These are phyloP conservation scores for Phaeotremella fagi DNA, from an alignment of 768 basidiomycete genomes.

Conservation along the genomic window DNA sequence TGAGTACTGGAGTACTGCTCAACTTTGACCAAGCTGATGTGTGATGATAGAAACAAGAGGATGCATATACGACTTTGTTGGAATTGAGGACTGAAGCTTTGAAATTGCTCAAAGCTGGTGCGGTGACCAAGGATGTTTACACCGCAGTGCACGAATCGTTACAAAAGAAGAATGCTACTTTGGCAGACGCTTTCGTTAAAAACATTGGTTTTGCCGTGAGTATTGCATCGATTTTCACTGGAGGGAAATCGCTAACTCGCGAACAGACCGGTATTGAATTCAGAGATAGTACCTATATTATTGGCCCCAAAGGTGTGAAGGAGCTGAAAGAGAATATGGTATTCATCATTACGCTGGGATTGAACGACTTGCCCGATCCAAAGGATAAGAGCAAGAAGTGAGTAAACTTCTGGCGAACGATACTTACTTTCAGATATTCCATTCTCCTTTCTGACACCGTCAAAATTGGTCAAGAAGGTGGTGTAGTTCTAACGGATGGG, in stretches of 20 bases:
- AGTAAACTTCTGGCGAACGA: no score
- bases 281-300: slow-evolving; percentile 76
- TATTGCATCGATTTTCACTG: slow-evolving; percentile 4
- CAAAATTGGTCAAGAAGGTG: slow-evolving; percentile 60
- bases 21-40: slow-evolving; percentile 3
- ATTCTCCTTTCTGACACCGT: slow-evolving; percentile 85
- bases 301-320: slow-evolving; percentile 74
- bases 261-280: slow-evolving; percentile 89
- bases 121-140: slow-evolving; percentile 73
- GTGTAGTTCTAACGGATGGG: slow-evolving; percentile 71
- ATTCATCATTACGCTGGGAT: slow-evolving; percentile 76
- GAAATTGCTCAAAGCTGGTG: slow-evolving; percentile 71
- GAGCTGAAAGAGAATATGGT: slow-evolving; percentile 74
- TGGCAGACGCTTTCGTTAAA: slow-evolving; percentile 81
- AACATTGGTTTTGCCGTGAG: slow-evolving; percentile 83
- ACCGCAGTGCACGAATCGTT: slow-evolving; percentile 66
- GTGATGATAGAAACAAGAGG: slow-evolving; percentile 76
- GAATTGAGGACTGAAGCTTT: slow-evolving; percentile 72
- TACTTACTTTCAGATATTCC: slow-evolving; percentile 81
- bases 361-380: slow-evolving; percentile 71
- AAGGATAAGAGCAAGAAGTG: slow-evolving; percentile 66
- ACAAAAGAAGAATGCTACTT: slow-evolving; percentile 69
- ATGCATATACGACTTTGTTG: slow-evolving; percentile 72
- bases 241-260: background rate
- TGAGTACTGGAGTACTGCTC: slow-evolving; percentile 41